Evolutionary conservation across 2,329 filamentous ascomycete species (phyloP).

Genomic region (Sphaerulina vaccinii): DNA sequence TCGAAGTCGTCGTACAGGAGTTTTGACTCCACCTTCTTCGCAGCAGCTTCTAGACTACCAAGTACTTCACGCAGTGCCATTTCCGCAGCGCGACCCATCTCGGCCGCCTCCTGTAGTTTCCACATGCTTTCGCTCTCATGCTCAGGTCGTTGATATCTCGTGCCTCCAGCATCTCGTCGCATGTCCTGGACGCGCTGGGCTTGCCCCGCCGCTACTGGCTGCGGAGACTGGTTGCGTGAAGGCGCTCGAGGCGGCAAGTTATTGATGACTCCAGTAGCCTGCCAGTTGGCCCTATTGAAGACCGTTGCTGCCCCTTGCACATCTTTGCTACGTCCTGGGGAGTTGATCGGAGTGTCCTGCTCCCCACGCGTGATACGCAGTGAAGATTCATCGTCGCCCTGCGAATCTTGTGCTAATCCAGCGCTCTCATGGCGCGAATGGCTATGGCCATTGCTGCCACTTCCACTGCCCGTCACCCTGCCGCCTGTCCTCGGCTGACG

Average conservation of each 20-base stretch:
- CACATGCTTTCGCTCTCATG: constrained; percentile 60
- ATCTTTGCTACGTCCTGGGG: constrained; percentile 21
- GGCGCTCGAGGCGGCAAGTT: constrained; percentile 55
- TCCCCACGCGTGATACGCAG: background rate
- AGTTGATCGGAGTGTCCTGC: constrained; percentile 26
- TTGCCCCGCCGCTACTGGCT: constrained; percentile 24
- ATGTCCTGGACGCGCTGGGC: constrained; percentile 33
- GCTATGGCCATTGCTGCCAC: constrained; percentile 9
- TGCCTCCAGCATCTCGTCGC: constrained; percentile 30
- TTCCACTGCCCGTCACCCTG: constrained; percentile 22
- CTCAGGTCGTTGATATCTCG: constrained; percentile 42
- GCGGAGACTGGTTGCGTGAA: constrained; percentile 27
- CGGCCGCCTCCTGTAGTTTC: constrained; percentile 60
- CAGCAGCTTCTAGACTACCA: constrained; percentile 77
- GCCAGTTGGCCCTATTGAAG: constrained; percentile 68
- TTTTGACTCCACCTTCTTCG: constrained; percentile 51
- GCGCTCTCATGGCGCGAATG: constrained; percentile 6
- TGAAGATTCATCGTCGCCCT: background rate
- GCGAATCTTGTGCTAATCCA: background rate
- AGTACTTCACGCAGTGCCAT: constrained; percentile 80
- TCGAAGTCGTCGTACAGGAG: constrained; percentile 71
- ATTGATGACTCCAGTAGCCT: constrained; percentile 75
- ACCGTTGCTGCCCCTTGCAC: constrained; percentile 24
- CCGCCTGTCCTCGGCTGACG: constrained; percentile 66
- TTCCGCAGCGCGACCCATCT: constrained; percentile 80